Conservation (phyloP, 2,329 filamentous ascomycete genomes). For the Scorias spongiosa region DNA sequence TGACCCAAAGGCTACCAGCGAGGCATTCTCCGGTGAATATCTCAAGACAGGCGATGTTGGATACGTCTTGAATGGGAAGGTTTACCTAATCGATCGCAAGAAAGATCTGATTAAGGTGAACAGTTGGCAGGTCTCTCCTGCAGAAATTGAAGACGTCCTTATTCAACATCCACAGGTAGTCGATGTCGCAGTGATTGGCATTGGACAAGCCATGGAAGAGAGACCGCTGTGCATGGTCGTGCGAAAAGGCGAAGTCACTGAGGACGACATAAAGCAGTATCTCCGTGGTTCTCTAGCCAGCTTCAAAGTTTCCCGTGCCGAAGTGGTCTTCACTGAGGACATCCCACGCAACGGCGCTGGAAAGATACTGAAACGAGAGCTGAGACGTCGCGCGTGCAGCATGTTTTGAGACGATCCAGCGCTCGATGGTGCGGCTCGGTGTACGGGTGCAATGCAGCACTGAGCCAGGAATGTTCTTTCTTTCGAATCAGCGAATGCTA, state of each 20-base stretch:
- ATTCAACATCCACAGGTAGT: slow-evolving; percentile 10
- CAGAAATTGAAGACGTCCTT: slow-evolving; percentile 18
- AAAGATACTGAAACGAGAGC: background rate
- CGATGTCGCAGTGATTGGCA: slow-evolving; percentile 16
- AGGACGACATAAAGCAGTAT: slow-evolving; percentile 15
- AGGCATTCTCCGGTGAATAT: slow-evolving; percentile 6
- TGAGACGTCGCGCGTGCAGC: background rate
- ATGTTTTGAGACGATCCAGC: background rate
- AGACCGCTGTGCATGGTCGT: slow-evolving; percentile 5
- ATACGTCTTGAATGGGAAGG: slow-evolving; percentile 14
- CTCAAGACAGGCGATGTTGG: slow-evolving; percentile 27
- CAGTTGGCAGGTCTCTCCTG: slow-evolving; percentile 20
- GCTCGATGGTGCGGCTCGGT: too few relatives aligned
- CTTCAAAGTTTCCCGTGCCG: slow-evolving; percentile 18
- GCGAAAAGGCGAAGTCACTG: slow-evolving; percentile 2
- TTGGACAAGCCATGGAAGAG: slow-evolving; percentile 4
- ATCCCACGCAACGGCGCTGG: background rate
- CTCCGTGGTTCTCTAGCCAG: slow-evolving; percentile 17
- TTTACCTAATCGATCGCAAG: slow-evolving; percentile 19
- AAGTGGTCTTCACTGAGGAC: background rate
- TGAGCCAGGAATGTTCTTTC: too few relatives aligned
- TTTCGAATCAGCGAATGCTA: too few relatives aligned
- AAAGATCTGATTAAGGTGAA: slow-evolving; percentile 24
- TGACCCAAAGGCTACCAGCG: slow-evolving; percentile 14
- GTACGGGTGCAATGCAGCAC: too few relatives aligned